A percentile compares a stretch with the other conserved stretches of the same genome.
Evolutionary conservation across 2,329 filamentous ascomycete species (phyloP).

Genomic region (Tolypocladium tundrense): DNA sequence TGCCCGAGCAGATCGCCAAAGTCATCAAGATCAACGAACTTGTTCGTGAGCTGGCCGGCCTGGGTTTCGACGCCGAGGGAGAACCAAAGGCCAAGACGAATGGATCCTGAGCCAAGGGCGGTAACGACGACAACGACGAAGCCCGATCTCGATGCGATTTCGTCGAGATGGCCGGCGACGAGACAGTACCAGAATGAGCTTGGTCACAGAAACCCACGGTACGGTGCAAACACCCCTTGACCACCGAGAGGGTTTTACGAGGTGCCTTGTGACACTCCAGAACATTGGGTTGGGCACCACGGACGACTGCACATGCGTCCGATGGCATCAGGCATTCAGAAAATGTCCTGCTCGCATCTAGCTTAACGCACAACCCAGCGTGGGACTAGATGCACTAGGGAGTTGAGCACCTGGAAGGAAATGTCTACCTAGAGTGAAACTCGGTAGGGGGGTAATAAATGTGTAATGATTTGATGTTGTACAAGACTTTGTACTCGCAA

Average conservation of each 20-base stretch:
- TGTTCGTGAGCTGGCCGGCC: slow-evolving; percentile 71
- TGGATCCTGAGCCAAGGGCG: slow-evolving; percentile 1
- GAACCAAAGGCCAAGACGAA: slow-evolving; percentile 35
- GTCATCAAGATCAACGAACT: slow-evolving; percentile 96
- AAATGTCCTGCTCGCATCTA: background rate
- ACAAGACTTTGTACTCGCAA: background rate
- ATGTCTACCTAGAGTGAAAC: background rate
- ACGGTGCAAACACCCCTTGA: background rate
- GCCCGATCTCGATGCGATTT: background rate
- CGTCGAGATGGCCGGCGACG: background rate
- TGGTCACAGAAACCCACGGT: background rate
- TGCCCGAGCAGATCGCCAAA: slow-evolving; percentile 95
- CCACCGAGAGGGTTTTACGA: background rate
- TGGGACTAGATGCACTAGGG: background rate
- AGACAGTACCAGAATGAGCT: background rate
- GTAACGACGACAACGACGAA: background rate
- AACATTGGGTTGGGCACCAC: background rate
- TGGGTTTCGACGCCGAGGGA: slow-evolving; percentile 76
- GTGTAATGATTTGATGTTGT: background rate
- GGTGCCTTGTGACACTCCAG: background rate
- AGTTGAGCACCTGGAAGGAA: background rate
- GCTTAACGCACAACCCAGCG: background rate
- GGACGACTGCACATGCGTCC: background rate
- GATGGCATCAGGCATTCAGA: background rate
- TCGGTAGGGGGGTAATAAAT: background rate